Evolutionary conservation across 768 basidiomycete genomes (phyloP).

Genomic region (Termitomyces bulborhizus): DNA sequence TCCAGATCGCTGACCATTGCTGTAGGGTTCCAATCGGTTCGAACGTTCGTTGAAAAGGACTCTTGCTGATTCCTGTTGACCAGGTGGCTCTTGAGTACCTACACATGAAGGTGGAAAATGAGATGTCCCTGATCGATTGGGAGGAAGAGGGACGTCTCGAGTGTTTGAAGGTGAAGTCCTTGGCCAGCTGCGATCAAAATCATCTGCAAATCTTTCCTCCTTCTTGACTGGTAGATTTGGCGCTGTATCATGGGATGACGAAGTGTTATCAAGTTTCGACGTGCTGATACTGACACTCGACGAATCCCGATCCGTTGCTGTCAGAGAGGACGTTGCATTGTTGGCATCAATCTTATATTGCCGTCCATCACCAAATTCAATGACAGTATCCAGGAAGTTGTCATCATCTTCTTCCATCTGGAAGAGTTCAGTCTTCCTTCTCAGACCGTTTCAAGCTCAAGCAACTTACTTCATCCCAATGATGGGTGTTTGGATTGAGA

Average conservation of each 20-base stretch:
- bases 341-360: slow-evolving; percentile 76
- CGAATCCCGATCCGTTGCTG: slow-evolving; percentile 11
- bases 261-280: slow-evolving; percentile 16
- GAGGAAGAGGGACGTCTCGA: slow-evolving; percentile 31
- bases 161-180: slow-evolving; percentile 43
- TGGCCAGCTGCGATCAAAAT: slow-evolving; percentile 97
- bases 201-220: slow-evolving; percentile 86
- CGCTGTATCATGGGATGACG: slow-evolving; percentile 16
- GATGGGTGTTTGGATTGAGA: slow-evolving; percentile 87
- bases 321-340: slow-evolving; percentile 25
- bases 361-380: slow-evolving; percentile 94
- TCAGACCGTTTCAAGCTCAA: background rate
- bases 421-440: background rate
- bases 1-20: slow-evolving; percentile 40
- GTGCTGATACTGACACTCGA: slow-evolving; percentile 12
- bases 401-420: slow-evolving; percentile 92
- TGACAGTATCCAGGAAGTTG: slow-evolving; percentile 80
- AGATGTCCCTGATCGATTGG: slow-evolving; percentile 15
- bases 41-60: slow-evolving; percentile 95
- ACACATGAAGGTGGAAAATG: slow-evolving; percentile 28
- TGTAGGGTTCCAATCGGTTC: slow-evolving; percentile 84
- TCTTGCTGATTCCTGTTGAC: slow-evolving; percentile 55
- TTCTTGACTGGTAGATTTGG: slow-evolving; percentile 56
- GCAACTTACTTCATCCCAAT: slow-evolving; percentile 91
- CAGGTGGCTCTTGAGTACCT: slow-evolving; percentile 30